These are phyloP conservation scores for Pichia inconspicua DNA, from an alignment of 1,139 yeast genomes.

Conservation along the genomic window DNA sequence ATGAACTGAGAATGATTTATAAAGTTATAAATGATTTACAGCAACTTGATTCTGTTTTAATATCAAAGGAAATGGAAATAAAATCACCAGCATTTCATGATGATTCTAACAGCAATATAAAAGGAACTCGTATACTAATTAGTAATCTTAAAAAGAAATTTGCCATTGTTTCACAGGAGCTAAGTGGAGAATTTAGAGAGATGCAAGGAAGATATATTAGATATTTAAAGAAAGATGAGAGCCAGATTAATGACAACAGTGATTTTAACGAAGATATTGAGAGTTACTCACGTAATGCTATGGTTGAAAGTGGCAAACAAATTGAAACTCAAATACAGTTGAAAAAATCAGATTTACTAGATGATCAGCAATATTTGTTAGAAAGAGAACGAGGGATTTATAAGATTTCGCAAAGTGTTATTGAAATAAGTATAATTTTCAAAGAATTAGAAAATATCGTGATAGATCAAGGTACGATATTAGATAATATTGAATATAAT, in stretches of 20 bases:
- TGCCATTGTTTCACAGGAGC: constrained; percentile 76
- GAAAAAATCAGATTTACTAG: constrained; percentile 19
- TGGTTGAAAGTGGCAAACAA: constrained; percentile 25
- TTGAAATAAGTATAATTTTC: constrained; percentile 88
- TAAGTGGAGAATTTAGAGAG: constrained; percentile 71
- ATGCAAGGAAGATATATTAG: constrained; percentile 84
- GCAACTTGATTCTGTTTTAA: constrained; percentile 15
- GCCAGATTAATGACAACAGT: constrained; percentile 5
- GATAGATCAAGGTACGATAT: constrained; percentile 89
- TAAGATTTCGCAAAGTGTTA: constrained; percentile 84
- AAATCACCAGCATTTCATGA: constrained; percentile 1
- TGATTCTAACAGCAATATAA: not conserved
- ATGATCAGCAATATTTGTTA: constrained; percentile 35
- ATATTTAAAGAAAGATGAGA: constrained; percentile 60
- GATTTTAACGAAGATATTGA: constrained; percentile 11
- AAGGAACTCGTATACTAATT: constrained; percentile 39
- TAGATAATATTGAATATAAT: constrained; percentile 90
- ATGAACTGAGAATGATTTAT: constrained; percentile 69
- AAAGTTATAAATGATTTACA: constrained; percentile 48
- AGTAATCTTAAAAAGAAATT: constrained; percentile 76
- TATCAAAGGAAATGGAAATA: constrained; percentile 40
- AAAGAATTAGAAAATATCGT: constrained; percentile 88
- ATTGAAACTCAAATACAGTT: constrained; percentile 45
- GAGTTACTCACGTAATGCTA: constrained; percentile 19
- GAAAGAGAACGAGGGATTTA: constrained; percentile 86